Conservation (phyloP, 768 basidiomycete species). For the Hysterangium stoloniferum region DNA sequence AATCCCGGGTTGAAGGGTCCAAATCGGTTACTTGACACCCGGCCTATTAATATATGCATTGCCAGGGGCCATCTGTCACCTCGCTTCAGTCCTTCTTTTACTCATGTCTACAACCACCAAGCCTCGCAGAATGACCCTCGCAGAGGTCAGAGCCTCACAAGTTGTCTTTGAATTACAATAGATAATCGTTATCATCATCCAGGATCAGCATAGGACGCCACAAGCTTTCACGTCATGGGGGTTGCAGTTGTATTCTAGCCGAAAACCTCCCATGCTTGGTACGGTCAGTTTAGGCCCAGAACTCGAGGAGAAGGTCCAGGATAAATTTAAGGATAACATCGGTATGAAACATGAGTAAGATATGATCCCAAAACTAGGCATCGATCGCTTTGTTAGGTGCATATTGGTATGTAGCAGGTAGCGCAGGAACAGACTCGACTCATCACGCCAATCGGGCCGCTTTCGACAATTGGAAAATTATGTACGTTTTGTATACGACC, state of each 20-base stretch:
- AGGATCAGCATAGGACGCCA: constrained; percentile 1
- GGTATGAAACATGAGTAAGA: constrained; percentile 30
- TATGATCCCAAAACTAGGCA: neutral
- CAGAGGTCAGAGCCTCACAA: neutral
- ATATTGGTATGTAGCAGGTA: constrained; percentile 71
- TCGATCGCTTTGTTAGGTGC: constrained; percentile 34
- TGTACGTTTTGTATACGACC: constrained; percentile 22
- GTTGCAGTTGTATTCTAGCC: constrained; percentile 18
- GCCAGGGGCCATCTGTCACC: no score
- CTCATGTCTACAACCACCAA: no score
- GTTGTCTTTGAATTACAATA: neutral
- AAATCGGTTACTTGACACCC: no score
- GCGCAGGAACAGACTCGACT: constrained; percentile 65
- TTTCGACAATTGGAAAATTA: constrained; percentile 60
- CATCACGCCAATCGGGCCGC: constrained; percentile 57
- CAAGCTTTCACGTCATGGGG: constrained; percentile 9
- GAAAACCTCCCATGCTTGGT: constrained; percentile 32
- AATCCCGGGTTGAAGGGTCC: no score
- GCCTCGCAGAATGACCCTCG: constrained; percentile 1
- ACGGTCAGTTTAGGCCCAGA: constrained; percentile 49
- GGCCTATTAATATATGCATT: no score
- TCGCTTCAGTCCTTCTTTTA: no score
- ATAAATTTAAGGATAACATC: constrained; percentile 49
- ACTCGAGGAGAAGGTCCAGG: constrained; percentile 59
- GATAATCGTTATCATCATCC: neutral